phyloP scores from a whole-genome alignment of 1,284 basidiomycete genomes.

The Waitea zeae region DNA sequence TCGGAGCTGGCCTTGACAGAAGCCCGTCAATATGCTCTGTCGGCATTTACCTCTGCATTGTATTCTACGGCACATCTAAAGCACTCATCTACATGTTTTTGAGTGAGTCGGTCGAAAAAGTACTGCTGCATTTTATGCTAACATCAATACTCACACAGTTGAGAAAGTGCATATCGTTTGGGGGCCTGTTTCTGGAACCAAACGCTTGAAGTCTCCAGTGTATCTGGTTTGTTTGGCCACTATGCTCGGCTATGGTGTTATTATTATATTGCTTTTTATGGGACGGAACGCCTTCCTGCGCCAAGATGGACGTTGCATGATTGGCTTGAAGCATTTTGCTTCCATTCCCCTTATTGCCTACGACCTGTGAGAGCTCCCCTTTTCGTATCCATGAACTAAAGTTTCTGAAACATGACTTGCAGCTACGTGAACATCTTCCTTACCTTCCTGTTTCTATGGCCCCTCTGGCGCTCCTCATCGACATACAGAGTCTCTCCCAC shows the following conservation, averaged over 20 bases:
- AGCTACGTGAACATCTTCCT: slow-evolving; percentile 24
- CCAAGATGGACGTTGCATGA: slow-evolving; percentile 20
- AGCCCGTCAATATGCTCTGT: slow-evolving; percentile 14
- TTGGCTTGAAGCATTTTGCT: slow-evolving; percentile 21
- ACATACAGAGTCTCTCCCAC: slow-evolving; percentile 16
- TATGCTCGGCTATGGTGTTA: slow-evolving; percentile 15
- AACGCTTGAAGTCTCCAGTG: slow-evolving; percentile 15
- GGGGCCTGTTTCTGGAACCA: slow-evolving; percentile 9
- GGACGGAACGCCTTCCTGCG: slow-evolving; percentile 19
- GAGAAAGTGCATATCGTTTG: slow-evolving; percentile 21
- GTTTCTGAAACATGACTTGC: neutral
- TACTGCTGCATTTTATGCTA: neutral
- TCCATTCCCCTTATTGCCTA: slow-evolving; percentile 23
- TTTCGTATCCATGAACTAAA: neutral
- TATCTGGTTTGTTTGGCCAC: slow-evolving; percentile 16
- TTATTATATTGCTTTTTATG: slow-evolving; percentile 9
- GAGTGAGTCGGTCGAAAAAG: slow-evolving; percentile 8
- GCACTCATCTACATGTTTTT: slow-evolving; percentile 22
- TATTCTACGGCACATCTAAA: slow-evolving; percentile 20
- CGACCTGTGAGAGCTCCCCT: slow-evolving; percentile 17
- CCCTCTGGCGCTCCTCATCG: slow-evolving; percentile 19
- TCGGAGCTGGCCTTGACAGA: slow-evolving; percentile 19
- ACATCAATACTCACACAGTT: slow-evolving; percentile 9
- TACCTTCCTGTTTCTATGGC: slow-evolving; percentile 27
- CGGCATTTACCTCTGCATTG: slow-evolving; percentile 19